phyloP scores from a whole-genome alignment of 257 asterid genomes.

The Echites panduratus region DNA sequence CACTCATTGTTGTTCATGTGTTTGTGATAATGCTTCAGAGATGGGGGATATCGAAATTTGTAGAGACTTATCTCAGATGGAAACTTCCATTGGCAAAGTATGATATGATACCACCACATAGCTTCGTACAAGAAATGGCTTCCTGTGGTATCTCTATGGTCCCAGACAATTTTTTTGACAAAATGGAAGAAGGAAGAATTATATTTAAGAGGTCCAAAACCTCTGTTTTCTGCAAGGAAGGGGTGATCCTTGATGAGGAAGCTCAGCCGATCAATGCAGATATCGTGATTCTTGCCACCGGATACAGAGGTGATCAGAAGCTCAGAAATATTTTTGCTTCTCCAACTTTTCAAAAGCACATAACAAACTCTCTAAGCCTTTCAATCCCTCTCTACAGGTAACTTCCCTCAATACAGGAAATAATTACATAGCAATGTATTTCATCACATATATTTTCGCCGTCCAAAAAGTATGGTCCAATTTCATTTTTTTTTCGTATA shows the following conservation, averaged over 20 bases:
- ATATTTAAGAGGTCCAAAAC: slow-evolving; percentile 28
- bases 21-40: slow-evolving; percentile 26
- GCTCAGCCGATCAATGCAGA: slow-evolving; percentile 32
- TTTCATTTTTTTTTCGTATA: no score
- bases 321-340: slow-evolving; percentile 40
- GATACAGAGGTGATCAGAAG: slow-evolving; percentile 56
- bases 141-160: slow-evolving; percentile 34
- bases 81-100: slow-evolving; percentile 46
- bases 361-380: slow-evolving; percentile 30
- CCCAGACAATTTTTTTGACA: slow-evolving; percentile 37
- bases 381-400: slow-evolving; percentile 50
- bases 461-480: no score
- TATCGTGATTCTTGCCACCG: slow-evolving; percentile 51
- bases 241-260: slow-evolving; percentile 37
- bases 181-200: slow-evolving; percentile 57
- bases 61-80: slow-evolving; percentile 46
- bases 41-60: slow-evolving; percentile 51
- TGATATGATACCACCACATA: slow-evolving; percentile 45
- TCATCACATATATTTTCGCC: no score
- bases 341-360: slow-evolving; percentile 29
- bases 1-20: background rate
- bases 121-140: slow-evolving; percentile 32
- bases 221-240: slow-evolving; percentile 34
- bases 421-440: no score
- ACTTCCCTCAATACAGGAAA: no score